Conservation (phyloP, 495 filamentous ascomycete species). For the Talaromyces proteolyticus region DNA sequence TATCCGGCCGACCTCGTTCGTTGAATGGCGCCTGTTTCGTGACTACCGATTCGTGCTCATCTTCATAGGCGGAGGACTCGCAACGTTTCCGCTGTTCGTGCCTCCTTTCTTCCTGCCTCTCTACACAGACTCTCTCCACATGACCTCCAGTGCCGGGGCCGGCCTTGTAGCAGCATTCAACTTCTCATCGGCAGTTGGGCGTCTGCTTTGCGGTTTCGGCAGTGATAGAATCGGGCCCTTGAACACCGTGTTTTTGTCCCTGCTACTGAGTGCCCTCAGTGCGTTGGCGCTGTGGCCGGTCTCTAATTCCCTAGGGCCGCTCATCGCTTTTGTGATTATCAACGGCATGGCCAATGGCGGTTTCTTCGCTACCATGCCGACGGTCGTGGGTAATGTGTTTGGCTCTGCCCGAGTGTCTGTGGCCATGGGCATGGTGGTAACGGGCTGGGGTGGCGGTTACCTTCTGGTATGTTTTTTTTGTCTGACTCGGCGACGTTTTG, state of each 20-base stretch:
- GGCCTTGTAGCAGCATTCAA: conserved; percentile 52
- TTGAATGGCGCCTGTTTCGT: conserved; percentile 49
- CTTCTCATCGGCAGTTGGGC: conserved; percentile 44
- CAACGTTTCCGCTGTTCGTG: conserved; percentile 54
- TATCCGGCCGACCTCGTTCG: conserved; percentile 31
- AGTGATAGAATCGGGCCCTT: conserved; percentile 46
- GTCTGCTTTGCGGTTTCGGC: conserved; percentile 42
- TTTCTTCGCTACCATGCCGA: conserved; percentile 57
- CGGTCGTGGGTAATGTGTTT: conserved; percentile 53
- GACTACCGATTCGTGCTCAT: conserved; percentile 43
- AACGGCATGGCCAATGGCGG: conserved; percentile 52
- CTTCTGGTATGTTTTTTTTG: conserved; percentile 35
- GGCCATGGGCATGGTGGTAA: conserved; percentile 57
- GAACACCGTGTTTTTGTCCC: conserved; percentile 42
- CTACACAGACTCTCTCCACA: conserved; percentile 37
- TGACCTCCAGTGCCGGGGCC: conserved; percentile 43
- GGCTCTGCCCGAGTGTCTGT: conserved; percentile 46
- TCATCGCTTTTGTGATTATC: conserved; percentile 45
- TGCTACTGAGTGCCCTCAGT: conserved; percentile 44
- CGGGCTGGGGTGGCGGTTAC: conserved; percentile 55
- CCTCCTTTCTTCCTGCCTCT: conserved; percentile 55
- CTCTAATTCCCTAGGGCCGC: conserved; percentile 42
- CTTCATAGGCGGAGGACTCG: conserved; percentile 50
- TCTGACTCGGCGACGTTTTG: not conserved
- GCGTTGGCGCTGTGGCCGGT: conserved; percentile 54